Conservation (phyloP, 2,329 filamentous ascomycete species). For the Nothophaeocryptopus gaeumannii region DNA sequence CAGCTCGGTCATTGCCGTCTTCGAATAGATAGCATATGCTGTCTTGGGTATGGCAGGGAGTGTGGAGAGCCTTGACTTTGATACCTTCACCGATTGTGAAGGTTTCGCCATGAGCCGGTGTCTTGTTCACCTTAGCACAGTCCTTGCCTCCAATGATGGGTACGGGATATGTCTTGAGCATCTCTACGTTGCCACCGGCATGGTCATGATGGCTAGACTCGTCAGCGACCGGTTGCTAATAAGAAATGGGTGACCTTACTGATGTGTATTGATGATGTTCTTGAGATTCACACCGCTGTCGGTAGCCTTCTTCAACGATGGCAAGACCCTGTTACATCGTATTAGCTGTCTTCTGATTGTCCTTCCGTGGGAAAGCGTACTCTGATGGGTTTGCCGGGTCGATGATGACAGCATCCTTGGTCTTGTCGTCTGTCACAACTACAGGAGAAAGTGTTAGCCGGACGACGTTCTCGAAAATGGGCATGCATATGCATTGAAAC, state of each 20-base stretch:
- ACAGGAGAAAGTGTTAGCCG: not conserved
- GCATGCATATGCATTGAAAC: not conserved
- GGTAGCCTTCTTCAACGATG: conserved; percentile 70
- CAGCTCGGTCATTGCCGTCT: conserved; percentile 71
- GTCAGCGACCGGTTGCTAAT: conserved; percentile 1
- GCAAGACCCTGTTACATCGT: conserved; percentile 51
- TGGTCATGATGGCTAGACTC: conserved; percentile 80
- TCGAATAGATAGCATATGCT: conserved; percentile 94
- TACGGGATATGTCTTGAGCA: conserved; percentile 63
- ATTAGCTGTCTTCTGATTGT: not conserved
- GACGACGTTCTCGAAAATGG: not conserved
- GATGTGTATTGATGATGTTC: conserved; percentile 93
- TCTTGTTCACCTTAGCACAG: conserved; percentile 75
- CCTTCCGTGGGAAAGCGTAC: conserved; percentile 48
- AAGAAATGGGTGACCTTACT: conserved; percentile 57
- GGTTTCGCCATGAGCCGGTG: conserved; percentile 68
- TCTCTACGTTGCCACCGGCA: conserved; percentile 81
- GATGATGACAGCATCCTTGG: conserved; percentile 60
- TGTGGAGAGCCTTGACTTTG: conserved; percentile 82
- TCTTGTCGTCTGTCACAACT: conserved; percentile 50
- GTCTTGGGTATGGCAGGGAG: conserved; percentile 96
- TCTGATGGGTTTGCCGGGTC: conserved; percentile 77
- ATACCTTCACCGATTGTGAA: conserved; percentile 82
- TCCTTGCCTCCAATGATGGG: conserved; percentile 85
- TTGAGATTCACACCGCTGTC: conserved; percentile 74